Evolutionary conservation across 2,329 filamentous ascomycete genomes (phyloP), one percentile per base, ranked within the genome.

Genomic region (Aspergillus clavatus): DNA sequence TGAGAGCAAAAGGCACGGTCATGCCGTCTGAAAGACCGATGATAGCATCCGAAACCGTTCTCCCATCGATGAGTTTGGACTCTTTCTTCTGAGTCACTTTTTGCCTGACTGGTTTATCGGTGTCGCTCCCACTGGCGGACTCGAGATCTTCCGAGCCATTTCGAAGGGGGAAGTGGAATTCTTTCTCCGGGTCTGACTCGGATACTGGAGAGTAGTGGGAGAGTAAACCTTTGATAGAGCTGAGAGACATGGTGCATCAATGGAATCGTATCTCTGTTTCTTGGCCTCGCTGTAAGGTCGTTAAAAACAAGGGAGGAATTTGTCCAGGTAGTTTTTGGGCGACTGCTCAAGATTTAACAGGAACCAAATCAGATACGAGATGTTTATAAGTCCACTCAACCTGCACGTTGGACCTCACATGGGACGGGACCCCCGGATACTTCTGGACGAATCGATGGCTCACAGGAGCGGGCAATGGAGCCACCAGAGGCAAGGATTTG

Each of bases 21-120:
- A 90, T 75, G 12, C 86, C 86, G 59, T 90, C 86, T 0, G 86
- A 83, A 55, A 89, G 82, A 42, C 86, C 86, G 54, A 90, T 83
- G 48, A 86, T 88, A 51, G 82, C 75, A 64, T 87, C 82, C 37
- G 67, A 70, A 7, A 70, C 62, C 18, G 65, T 61, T 6, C 67
- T 64, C 26, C 65, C 63, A 36, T 70, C 66, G 22, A 70, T 55
- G 41, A 61, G 51, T 33, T 56, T 57, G 12, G 46, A 51, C 7
- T 57, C 51, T 35, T 58, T 62, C 45, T 58, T 56, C 36, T 62
- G 58, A 5, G 38, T 10, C 36, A 40, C 37, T 16, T 50, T 44
- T 23, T 44, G 48, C 14, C 24, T 28, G 24, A 23, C 36, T 18
- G 26, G 48, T 4, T 50, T 48, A 19, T 41, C 46, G 5, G 45